Evolutionary conservation across 2,329 filamentous ascomycete genomes (phyloP).

Genomic region (Fusarium gaditjirri): DNA sequence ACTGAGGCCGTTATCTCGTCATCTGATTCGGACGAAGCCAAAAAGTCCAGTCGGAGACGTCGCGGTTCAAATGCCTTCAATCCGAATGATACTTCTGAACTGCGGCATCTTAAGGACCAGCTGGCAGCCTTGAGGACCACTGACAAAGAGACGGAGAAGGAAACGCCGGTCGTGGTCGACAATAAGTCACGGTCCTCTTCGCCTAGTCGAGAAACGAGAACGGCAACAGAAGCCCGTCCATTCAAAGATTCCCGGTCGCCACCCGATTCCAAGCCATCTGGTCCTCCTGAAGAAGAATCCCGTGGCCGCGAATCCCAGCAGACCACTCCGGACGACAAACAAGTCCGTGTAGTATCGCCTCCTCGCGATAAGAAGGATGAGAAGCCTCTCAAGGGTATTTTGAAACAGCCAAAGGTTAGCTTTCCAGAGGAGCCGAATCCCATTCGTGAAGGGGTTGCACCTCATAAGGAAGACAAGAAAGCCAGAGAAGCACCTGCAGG

Average conservation of each 20-base stretch:
- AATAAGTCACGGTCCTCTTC: constrained; percentile 42
- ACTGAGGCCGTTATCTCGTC: constrained; percentile 50
- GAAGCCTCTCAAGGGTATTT: constrained; percentile 82
- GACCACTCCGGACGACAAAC: constrained; percentile 54
- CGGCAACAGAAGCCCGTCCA: constrained; percentile 20
- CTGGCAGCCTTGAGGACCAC: constrained; percentile 54
- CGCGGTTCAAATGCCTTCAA: constrained; percentile 58
- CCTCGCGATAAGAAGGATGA: constrained; percentile 71
- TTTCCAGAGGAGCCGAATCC: constrained; percentile 90
- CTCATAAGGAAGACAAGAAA: constrained; percentile 87
- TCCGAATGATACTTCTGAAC: constrained; percentile 62
- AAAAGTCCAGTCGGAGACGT: constrained; percentile 51
- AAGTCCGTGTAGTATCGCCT: constrained; percentile 78
- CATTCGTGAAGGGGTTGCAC: constrained; percentile 88
- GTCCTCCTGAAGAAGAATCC: constrained; percentile 46
- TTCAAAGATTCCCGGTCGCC: constrained; percentile 27
- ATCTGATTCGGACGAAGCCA: constrained; percentile 57
- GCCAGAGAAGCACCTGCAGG: constrained; percentile 76
- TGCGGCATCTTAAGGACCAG: constrained; percentile 63
- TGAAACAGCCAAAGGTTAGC: constrained; percentile 82
- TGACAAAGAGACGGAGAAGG: constrained; percentile 42
- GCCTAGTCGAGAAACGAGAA: constrained; percentile 22
- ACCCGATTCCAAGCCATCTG: constrained; percentile 25
- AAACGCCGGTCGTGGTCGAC: constrained; percentile 35
- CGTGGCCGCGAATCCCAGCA: constrained; percentile 56